phyloP scores from a whole-genome alignment of 495 filamentous ascomycete species.

The Antarctomyces pellizariae region DNA sequence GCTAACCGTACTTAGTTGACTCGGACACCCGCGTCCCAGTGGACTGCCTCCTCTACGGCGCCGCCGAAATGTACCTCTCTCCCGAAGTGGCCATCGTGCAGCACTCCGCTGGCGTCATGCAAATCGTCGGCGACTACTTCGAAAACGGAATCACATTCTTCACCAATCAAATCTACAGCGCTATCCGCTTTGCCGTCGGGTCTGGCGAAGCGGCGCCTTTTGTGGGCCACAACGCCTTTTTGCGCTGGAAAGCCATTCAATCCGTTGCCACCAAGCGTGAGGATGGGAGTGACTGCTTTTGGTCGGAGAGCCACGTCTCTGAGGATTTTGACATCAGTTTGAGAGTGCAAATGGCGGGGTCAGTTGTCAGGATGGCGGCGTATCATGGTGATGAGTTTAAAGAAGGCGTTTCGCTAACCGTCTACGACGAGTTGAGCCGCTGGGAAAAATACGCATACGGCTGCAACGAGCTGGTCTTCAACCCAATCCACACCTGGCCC shows the following conservation, averaged over 20 bases:
- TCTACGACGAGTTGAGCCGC: constrained; percentile 49
- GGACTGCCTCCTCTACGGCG: constrained; percentile 45
- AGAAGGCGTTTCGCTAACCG: constrained; percentile 51
- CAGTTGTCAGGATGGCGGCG: constrained; percentile 35
- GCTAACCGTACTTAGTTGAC: constrained; percentile 9
- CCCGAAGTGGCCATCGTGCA: constrained; percentile 49
- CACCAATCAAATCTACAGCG: constrained; percentile 47
- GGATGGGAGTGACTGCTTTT: constrained; percentile 37
- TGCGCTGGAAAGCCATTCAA: constrained; percentile 47
- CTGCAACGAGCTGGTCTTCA: constrained; percentile 42
- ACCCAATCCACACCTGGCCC: constrained; percentile 21
- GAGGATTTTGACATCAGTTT: constrained; percentile 61
- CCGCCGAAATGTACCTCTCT: constrained; percentile 46
- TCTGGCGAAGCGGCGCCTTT: constrained; percentile 49
- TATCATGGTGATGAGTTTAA: constrained; percentile 45
- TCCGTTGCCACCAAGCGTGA: constrained; percentile 27
- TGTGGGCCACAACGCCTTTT: constrained; percentile 44
- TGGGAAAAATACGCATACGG: constrained; percentile 67
- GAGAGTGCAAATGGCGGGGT: constrained; percentile 38
- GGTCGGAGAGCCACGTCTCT: constrained; percentile 50
- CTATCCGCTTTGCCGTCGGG: constrained; percentile 40
- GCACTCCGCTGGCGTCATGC: constrained; percentile 46
- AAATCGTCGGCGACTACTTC: constrained; percentile 36
- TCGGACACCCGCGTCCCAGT: constrained; percentile 16
- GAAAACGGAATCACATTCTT: constrained; percentile 48